Evolutionary conservation across 164 flowering plant genomes (phyloP).

Genomic region (Umbellularia californica): DNA sequence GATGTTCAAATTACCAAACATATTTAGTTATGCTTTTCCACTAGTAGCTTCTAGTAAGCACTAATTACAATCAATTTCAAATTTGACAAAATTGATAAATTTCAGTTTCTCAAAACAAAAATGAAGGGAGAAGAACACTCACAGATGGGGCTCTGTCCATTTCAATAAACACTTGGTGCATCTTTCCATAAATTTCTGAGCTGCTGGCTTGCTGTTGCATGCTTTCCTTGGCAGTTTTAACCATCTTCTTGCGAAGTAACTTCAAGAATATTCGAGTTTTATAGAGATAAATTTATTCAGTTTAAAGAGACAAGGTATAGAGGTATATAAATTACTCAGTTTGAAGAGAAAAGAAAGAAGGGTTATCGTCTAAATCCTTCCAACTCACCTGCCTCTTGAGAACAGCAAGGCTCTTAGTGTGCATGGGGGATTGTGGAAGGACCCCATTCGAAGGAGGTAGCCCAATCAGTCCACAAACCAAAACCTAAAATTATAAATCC

Average conservation of each 20-base stretch:
- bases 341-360: too few relatives aligned
- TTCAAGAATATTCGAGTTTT: background rate
- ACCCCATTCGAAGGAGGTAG: slow-evolving; percentile 57
- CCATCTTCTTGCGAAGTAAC: slow-evolving; percentile 46
- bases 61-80: too few relatives aligned
- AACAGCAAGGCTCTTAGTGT: slow-evolving; percentile 54
- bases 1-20: too few relatives aligned
- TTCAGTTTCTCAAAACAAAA: background rate
- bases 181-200: slow-evolving; percentile 42
- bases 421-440: slow-evolving; percentile 63
- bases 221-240: slow-evolving; percentile 40
- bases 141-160: slow-evolving; percentile 25
- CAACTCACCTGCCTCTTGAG: slow-evolving; percentile 39
- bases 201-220: slow-evolving; percentile 32
- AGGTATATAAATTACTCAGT: too few relatives aligned
- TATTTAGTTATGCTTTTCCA: too few relatives aligned
- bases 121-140: background rate
- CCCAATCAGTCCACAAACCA: slow-evolving; percentile 50
- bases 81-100: too few relatives aligned
- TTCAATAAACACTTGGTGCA: slow-evolving; percentile 43
- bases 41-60: too few relatives aligned
- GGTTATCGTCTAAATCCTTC: background rate
- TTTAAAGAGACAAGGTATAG: background rate
- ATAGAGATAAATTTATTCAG: background rate
- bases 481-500: slow-evolving; percentile 29